Percentiles rank a stretch among this genome's conserved stretches.
These are phyloP conservation scores for Combretum micranthum DNA, from an alignment of 345 rosid genomes.

Conservation along the genomic window DNA sequence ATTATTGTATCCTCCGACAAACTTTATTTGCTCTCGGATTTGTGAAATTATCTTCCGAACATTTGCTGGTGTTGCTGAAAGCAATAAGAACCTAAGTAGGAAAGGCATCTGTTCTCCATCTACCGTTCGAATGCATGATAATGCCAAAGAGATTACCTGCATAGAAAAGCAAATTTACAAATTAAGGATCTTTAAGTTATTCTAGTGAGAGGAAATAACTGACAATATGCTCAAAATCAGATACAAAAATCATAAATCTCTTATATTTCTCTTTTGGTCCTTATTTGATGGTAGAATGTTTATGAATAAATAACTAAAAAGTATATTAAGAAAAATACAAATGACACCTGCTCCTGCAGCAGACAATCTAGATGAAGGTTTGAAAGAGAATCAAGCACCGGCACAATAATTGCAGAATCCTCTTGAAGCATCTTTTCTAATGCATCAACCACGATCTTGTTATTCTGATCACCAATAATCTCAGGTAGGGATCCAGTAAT, in stretches of 20 bases:
- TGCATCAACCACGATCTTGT: constrained; percentile 45
- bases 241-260: neutral
- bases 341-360: constrained; percentile 63
- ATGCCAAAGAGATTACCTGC: constrained; percentile 63
- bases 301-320: neutral
- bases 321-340: neutral
- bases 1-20: constrained; percentile 44
- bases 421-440: constrained; percentile 72
- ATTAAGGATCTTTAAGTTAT: neutral
- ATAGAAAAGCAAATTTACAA: constrained; percentile 5
- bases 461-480: constrained; percentile 61
- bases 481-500: constrained; percentile 85
- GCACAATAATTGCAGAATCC: constrained; percentile 59
- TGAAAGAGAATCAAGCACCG: constrained; percentile 71
- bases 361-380: constrained; percentile 60
- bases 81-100: constrained; percentile 66
- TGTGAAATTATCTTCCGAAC: constrained; percentile 63
- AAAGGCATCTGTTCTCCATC: constrained; percentile 71
- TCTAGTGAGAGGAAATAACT: neutral
- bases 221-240: neutral
- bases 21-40: constrained; percentile 62
- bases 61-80: constrained; percentile 62
- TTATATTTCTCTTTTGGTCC: no score
- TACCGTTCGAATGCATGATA: constrained; percentile 64
- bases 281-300: no score